Base-by-base conservation (phyloP, 768 basidiomycete species). In the Lentinula guzmanii region DNA sequence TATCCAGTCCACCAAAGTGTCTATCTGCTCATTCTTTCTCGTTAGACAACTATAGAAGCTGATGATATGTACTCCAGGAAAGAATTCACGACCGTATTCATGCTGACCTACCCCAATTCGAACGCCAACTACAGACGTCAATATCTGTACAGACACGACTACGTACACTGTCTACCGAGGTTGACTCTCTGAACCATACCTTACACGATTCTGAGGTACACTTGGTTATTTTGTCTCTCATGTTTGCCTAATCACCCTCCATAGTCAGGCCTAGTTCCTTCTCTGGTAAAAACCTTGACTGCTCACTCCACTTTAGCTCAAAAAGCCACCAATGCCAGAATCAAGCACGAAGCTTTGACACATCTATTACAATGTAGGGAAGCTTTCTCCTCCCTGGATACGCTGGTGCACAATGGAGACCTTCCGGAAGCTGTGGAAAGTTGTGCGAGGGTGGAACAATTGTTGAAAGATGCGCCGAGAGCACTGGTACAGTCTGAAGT, bases 31-130 rank as follows among this genome's bases (percentile, higher is more conserved):
- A 37, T 55, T 28, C 45, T 28, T n/a, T 16, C 41, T 15, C 9
- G 21, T 35, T 13, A 18, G 28, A 33, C 64, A 63, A 54, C 33
- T 67, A 18, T 67, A n/a, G 16, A 6, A 52, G 51, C 60, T 69
- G 66, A 65, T 51, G 59, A 52, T 56, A 66, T 59, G n/a, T 62
- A 65, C 50, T 66, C 42, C 72, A 93, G 86, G 75, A 78, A 67
- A 82, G 78, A 67, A 86, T 96, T 65, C 86, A 89, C 65, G 85
- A 89, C 65, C 84, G 89, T 52, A 87, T 93, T 65, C 80, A 87
- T 61, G 72, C 75, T 15, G 82, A 92, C 71, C 73, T 85, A 15
- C 82, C 85, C 11, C 71, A 77, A 24, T 91, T 93, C 62, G 82
- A 88, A 55, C 73, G 75, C 41, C 90, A 93, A 66, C 66, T 87